Base-by-base conservation (phyloP, 371 early-diverging fungal genomes). In the Rhizopus microsporus region DNA sequence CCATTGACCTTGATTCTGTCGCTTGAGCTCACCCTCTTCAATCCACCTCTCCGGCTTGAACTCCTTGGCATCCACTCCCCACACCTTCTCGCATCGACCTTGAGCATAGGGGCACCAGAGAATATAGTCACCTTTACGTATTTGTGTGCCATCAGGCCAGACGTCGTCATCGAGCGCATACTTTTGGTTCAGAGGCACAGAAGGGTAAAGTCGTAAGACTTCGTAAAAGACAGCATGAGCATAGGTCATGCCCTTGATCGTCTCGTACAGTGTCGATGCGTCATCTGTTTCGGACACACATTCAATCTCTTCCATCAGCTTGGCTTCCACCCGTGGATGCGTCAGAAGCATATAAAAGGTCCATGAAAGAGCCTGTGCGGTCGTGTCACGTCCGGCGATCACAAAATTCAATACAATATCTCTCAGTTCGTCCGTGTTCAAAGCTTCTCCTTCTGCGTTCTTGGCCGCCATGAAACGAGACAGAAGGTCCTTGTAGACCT, bases 311-410 rank as follows among this genome's bases (percentile, higher is more conserved):
- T 54, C 50, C 12, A 85, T 56, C 12, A 92, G 60, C 46, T 75
- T 82, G 15, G 54, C 49, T 56, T 86, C 80, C 0, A 86, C 80
- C 1, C 69, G 58, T 0, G 86, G 81, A 47, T 84, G 74, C 30
- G 74, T 68, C 49, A 78, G 63, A 16, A 92, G 71, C 34, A 70
- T 70, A 49, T 78, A 88, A 56, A 88, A 81, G 30, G 83, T 77
- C 92, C 92, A 92, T 5, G 81, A 80, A 9, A 91, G 75, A 1
- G 88, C 84, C 58, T 88, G 88, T 0, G 89, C 87, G 3, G 91
- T 90, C 0, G 89, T 87, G 51, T 89, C 89, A 12, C 89, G 72
- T 3, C 74, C 80, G 17, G 79, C 87, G 61, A 88, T 82, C 54
- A 88, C 79, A 62, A 89, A 85, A 70, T 89, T 92, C 48, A 90